phyloP scores from a whole-genome alignment of 495 filamentous ascomycete genomes.

The Tetracladium marchalianum region DNA sequence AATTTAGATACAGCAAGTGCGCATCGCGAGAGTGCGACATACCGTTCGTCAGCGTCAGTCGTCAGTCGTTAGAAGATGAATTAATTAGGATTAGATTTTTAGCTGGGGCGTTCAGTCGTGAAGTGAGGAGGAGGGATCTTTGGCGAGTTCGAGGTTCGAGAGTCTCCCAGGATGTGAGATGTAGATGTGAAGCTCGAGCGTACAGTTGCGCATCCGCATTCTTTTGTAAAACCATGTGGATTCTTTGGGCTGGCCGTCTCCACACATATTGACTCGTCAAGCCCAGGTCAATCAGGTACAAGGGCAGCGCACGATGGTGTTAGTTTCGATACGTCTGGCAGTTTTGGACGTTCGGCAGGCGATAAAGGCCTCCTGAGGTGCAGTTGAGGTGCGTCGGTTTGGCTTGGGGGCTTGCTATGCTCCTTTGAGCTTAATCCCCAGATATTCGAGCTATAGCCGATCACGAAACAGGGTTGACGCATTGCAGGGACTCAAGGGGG shows the following conservation, averaged over 20 bases:
- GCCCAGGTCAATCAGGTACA: conserved; percentile 5
- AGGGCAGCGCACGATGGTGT: background rate
- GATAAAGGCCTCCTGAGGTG: conserved; percentile 1
- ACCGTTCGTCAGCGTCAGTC: no score
- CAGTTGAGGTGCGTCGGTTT: background rate
- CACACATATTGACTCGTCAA: conserved; percentile 11
- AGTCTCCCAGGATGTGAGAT: background rate
- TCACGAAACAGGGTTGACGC: conserved; percentile 10
- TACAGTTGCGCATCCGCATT: background rate
- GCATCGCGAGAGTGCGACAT: no score
- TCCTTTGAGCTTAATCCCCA: conserved; percentile 8
- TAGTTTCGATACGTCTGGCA: background rate
- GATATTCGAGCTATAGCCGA: conserved; percentile 9
- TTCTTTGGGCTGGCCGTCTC: background rate
- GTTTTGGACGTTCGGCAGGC: conserved; percentile 3
- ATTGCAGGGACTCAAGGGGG: conserved; percentile 1
- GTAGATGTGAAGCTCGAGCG: background rate
- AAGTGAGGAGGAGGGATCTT: background rate
- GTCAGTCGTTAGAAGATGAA: background rate
- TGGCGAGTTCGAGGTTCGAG: conserved; percentile 1
- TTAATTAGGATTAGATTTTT: background rate
- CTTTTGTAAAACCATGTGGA: conserved; percentile 4
- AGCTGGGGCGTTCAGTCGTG: background rate
- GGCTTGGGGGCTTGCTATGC: conserved; percentile 1
- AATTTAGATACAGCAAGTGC: no score